Evolutionary conservation across 805 yeast genomes (phyloP), one percentile per base, ranked within the genome.

Genomic region (Cyberlindnera misumaiensis): DNA sequence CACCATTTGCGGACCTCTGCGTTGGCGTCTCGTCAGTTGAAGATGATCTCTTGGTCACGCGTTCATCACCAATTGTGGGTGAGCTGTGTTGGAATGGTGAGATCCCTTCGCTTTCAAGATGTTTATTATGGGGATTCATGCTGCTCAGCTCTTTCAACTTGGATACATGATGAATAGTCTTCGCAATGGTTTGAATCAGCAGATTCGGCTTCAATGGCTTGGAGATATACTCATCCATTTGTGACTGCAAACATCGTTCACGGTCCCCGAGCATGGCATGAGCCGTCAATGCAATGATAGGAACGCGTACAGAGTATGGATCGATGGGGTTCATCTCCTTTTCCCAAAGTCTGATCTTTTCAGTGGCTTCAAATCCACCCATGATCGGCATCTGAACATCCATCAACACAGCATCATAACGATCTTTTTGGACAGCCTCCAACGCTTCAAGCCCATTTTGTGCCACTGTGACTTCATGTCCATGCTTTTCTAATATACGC

Each of bases 351-450:
- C 96, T 68, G 38, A 86, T 86, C 59, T 78, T 77, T 34, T 81
- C 85, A 1, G 95, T 85, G 3, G 95, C 95, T 55, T 86, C 96
- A 58, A 86, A 86, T 0, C 96, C 96, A 22, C 95, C 95, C 93
- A 86, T 87, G 12, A 84, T 85, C 8, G 95, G 95, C 96, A 86
- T 86, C 59, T 86, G 96, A 32, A 86, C 95, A 64, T 86, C 95
- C 96, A 86, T 86, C 48, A 86, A 71, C 14, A 86, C 83, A 34
- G 83, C 89, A 56, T 86, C 95, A 56, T 80, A 86, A 34, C 72
- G 68, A 44, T 72, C 74, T 47, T 72, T 68, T 56, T 78, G 68
- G 32, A 84, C 77, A 1, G 88, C 89, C 43, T 84, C 85, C 47
- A 76, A 72, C 1, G 95, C 95, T 50, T 85, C 86, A 42, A 74